Percentiles rank a stretch among this genome's conserved stretches.
These are phyloP conservation scores for Barnettozyma wickerhamii DNA, from an alignment of 805 yeast genomes.

Conservation along the genomic window DNA sequence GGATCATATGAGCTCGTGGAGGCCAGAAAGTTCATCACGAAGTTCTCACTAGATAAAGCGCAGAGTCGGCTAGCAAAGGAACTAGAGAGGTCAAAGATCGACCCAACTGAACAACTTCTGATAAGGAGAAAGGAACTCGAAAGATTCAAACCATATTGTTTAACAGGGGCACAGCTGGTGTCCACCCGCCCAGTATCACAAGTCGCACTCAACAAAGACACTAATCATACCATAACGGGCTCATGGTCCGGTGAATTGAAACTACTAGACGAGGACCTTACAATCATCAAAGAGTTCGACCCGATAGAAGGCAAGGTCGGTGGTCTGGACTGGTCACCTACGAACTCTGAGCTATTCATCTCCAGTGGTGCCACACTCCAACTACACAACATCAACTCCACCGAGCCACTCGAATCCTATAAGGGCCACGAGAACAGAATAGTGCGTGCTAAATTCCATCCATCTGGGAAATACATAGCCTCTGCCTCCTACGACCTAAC, in stretches of 20 bases:
- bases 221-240: conserved; percentile 50
- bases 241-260: conserved; percentile 81
- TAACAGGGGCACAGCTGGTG: conserved; percentile 66
- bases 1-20: conserved; percentile 52
- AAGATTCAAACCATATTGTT: conserved; percentile 32
- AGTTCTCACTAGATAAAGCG: conserved; percentile 46
- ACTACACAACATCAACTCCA: conserved; percentile 27
- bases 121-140: conserved; percentile 41
- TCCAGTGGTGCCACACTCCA: conserved; percentile 46
- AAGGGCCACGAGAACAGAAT: conserved; percentile 54
- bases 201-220: conserved; percentile 40
- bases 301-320: conserved; percentile 58
- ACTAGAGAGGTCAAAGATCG: conserved; percentile 25
- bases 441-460: conserved; percentile 60
- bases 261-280: conserved; percentile 41
- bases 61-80: conserved; percentile 36
- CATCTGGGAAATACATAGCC: conserved; percentile 49
- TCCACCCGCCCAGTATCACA: conserved; percentile 66
- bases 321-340: conserved; percentile 62
- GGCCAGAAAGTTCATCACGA: conserved; percentile 49
- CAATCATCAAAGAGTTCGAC: conserved; percentile 19
- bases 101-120: conserved; percentile 40
- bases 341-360: conserved; percentile 28
- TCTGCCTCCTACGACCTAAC: conserved; percentile 81
- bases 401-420: conserved; percentile 15